Base-by-base conservation (phyloP, 2,329 filamentous ascomycete genomes). In the Colletotrichum plurivorum region DNA sequence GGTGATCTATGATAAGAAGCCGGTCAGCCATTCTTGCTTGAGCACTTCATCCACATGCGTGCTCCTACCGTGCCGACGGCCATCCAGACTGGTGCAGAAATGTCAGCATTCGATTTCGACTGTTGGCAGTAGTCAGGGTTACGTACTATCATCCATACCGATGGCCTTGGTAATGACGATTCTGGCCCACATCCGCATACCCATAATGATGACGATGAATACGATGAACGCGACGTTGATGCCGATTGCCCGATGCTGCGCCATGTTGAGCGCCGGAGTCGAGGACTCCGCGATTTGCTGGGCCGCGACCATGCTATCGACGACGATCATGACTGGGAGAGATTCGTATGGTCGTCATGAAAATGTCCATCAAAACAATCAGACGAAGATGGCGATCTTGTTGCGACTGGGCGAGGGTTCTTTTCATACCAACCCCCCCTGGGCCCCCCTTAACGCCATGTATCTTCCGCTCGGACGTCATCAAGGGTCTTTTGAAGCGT, bases 141-240 rank as follows among this genome's bases (percentile, higher is more conserved):
- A 58, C 43, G 27, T 58, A 64, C 53, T 22, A 10, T 64, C 62
- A 22, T 58, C 62, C 15, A 27, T 12, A 3, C 62, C 62, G 4
- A 64, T 10, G 4, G 53, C 45, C 15, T 58, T 64, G 6, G 62
- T 64, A 15, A 64, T 58, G n/a, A 43, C 16, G n/a, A 64, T 46
- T n/a, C 62, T 64, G 13, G 62, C 18, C 20, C 46, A 64, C 22
- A 52, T 58, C 13, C 54, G 53, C 27, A 64, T 51, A 0, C 62
- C 45, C 62, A 64, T 64, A 1, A 64, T 16, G 13, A 64, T 36
- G 20, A 36, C 22, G 13, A 52, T 64, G 36, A 58, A 57, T 12
- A 64, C n/a, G 8, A 64, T 64, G 6, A 64, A 64, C 12, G 45
- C 53, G 5, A 45, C 54, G n/a, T 64, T 64, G 54, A 58, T 25